A percentile compares a stretch with the other conserved stretches of the same genome.
These are phyloP conservation scores for Pseudovirgaria hyperparasitica DNA, from an alignment of 2,329 filamentous ascomycete species.

Conservation along the genomic window DNA sequence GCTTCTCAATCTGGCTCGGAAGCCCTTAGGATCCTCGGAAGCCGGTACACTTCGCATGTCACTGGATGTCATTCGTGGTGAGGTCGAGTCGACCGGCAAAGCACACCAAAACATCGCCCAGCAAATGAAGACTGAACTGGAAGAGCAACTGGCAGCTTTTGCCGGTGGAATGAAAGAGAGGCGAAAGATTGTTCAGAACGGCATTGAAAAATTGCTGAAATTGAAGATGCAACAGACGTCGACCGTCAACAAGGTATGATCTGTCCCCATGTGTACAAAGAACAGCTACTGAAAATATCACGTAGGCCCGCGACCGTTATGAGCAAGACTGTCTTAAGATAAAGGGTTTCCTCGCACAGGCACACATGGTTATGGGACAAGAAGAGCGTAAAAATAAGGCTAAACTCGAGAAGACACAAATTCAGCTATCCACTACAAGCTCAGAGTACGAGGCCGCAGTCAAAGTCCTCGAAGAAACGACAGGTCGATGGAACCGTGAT, in stretches of 20 bases:
- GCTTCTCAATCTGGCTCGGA: slow-evolving; percentile 71
- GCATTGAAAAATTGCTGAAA: slow-evolving; percentile 89
- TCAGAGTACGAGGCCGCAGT: slow-evolving; percentile 88
- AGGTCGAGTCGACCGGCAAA: slow-evolving; percentile 89
- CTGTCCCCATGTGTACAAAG: neutral
- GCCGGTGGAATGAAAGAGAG: slow-evolving; percentile 92
- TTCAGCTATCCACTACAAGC: slow-evolving; percentile 82
- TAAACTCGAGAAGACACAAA: slow-evolving; percentile 96
- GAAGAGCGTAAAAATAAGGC: slow-evolving; percentile 98
- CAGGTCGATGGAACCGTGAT: slow-evolving; percentile 88
- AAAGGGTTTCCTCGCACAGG: slow-evolving; percentile 95
- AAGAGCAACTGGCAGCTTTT: slow-evolving; percentile 86
- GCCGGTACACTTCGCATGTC: slow-evolving; percentile 71
- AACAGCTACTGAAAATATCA: slow-evolving; percentile 5
- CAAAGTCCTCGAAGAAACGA: slow-evolving; percentile 89
- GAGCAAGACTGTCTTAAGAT: slow-evolving; percentile 98
- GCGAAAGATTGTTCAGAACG: slow-evolving; percentile 87
- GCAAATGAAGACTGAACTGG: slow-evolving; percentile 93
- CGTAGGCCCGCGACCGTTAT: slow-evolving; percentile 74
- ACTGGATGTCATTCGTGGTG: slow-evolving; percentile 74
- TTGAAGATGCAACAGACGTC: slow-evolving; percentile 85
- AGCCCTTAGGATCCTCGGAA: slow-evolving; percentile 80
- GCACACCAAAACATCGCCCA: slow-evolving; percentile 78
- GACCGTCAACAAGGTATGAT: slow-evolving; percentile 72
- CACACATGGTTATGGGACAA: slow-evolving; percentile 99